A percentile compares a stretch with the other conserved stretches of the same genome.
phyloP scores from a whole-genome alignment of 108 stramenopile genomes.

The Licmophora abbreviata region DNA sequence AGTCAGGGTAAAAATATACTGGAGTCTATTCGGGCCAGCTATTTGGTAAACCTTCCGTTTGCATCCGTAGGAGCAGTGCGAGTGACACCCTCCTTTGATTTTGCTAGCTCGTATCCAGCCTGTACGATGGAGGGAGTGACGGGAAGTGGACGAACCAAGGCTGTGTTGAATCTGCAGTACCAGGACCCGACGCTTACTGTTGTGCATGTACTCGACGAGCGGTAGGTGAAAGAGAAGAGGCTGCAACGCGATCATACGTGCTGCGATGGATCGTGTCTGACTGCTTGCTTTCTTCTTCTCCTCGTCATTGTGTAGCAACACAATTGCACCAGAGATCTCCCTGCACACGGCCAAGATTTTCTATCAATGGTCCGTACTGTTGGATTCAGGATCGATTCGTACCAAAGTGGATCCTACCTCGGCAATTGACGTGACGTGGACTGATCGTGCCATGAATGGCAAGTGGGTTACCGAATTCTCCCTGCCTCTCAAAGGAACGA shows the following conservation, averaged over 20 bases:
- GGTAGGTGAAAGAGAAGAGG: conserved; percentile 25
- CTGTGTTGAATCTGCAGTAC: conserved; percentile 32
- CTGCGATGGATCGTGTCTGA: neutral
- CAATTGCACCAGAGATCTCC: conserved; percentile 42
- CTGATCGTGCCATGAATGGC: conserved; percentile 17
- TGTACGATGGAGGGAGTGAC: conserved; percentile 32
- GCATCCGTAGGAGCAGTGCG: conserved; percentile 18
- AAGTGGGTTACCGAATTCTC: conserved; percentile 41
- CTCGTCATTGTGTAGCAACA: conserved; percentile 18
- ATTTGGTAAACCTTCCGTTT: conserved; percentile 13
- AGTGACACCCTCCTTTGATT: conserved; percentile 26
- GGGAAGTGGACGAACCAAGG: conserved; percentile 34
- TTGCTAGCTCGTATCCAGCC: conserved; percentile 8
- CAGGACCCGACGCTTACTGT: conserved; percentile 37
- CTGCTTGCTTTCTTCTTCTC: neutral
- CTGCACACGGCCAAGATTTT: conserved; percentile 35
- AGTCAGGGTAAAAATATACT: conserved; percentile 5
- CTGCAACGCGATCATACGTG: neutral
- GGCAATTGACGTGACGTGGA: conserved; percentile 42
- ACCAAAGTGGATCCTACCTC: conserved; percentile 41
- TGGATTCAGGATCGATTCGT: conserved; percentile 21
- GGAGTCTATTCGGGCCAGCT: conserved; percentile 16
- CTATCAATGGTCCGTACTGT: conserved; percentile 39
- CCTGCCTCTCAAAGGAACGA: conserved; percentile 38
- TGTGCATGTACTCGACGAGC: conserved; percentile 33